Conservation (phyloP, 2,329 filamentous ascomycete genomes). For the Sclerotinia glacialis region DNA sequence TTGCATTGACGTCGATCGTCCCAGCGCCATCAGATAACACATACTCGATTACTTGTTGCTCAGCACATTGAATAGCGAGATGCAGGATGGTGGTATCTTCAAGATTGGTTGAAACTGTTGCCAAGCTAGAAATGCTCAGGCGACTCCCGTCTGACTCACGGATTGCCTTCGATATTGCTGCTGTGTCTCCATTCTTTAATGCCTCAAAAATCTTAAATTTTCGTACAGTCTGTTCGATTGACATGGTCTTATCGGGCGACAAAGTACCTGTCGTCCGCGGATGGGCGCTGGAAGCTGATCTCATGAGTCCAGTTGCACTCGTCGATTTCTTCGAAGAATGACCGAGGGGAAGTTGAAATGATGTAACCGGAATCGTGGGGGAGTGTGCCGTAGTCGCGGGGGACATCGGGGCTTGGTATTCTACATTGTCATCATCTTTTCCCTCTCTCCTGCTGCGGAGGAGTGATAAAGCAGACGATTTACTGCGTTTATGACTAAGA, state of each 20-base stretch:
- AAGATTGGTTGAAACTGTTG: slow-evolving; percentile 44
- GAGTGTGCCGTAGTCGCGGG: slow-evolving; percentile 33
- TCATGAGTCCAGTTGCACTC: slow-evolving; percentile 35
- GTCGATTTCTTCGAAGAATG: slow-evolving; percentile 35
- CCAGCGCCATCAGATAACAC: slow-evolving; percentile 73
- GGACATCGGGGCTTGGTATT: slow-evolving; percentile 33
- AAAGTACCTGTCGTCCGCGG: slow-evolving; percentile 26
- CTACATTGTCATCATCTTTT: slow-evolving; percentile 37
- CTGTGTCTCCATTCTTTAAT: slow-evolving; percentile 83
- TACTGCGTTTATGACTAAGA: slow-evolving; percentile 48
- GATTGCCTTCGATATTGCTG: slow-evolving; percentile 83
- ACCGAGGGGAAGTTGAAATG: slow-evolving; percentile 31
- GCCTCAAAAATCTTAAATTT: slow-evolving; percentile 95
- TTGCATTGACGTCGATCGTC: slow-evolving; percentile 77
- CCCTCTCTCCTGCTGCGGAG: slow-evolving; percentile 47
- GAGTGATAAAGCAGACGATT: slow-evolving; percentile 53
- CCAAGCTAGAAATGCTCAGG: slow-evolving; percentile 47
- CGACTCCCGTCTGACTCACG: slow-evolving; percentile 52
- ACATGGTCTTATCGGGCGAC: slow-evolving; percentile 41
- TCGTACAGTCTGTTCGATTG: slow-evolving; percentile 88
- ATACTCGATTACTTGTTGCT: slow-evolving; percentile 88
- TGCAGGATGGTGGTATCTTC: slow-evolving; percentile 90
- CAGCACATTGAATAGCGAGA: slow-evolving; percentile 91
- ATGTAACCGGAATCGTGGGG: slow-evolving; percentile 28
- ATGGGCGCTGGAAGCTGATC: slow-evolving; percentile 25